Base-by-base conservation (phyloP, 2,329 filamentous ascomycete genomes). In the Colletotrichum brevisporum region DNA sequence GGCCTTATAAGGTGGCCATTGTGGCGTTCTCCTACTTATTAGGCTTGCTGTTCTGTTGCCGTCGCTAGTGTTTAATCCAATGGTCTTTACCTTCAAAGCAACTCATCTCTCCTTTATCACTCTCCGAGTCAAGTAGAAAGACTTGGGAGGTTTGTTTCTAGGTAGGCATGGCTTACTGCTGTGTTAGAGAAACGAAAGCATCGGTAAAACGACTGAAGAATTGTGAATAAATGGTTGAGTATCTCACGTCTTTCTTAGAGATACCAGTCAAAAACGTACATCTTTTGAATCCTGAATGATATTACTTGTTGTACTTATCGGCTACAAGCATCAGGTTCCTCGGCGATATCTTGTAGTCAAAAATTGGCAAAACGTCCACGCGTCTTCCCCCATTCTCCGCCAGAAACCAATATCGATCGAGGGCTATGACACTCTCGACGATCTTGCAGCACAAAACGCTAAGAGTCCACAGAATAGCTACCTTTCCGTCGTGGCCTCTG, bases 381-480 rank as follows among this genome's bases (percentile, higher is more conserved):
- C 68, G 41, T 0, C 48, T 21, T 5, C 69, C 72, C 1, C 59
- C 73, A 18, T 73, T 65, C 65, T 78, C 77, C 0, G 55, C n/a
- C 2, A 79, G 74, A 58, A 75, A 78, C 71, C 71, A 74, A 47
- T 77, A 78, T 2, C 77, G 76, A 21, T 79, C 77, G n/a, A 78
- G 55, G 0, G 74, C 76, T 59, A 79, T 74, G 0, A 75, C 66
- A 12, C 77, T 79, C 69, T 79, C 77, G 3, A 79, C 73, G 1
- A 78, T 61, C 61, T 79, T 79, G 58, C 76, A 77, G 66, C 77
- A 79, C 0, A 79, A 56, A 13, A 78, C 71, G 9, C 77, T 74
- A 15, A 79, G 64, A 1, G 76, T 78, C 77, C 77, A 79, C 13
- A 79, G 24, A 4, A 79, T 78, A 2, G 77, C 75, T 3, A 79